phyloP scores from a whole-genome alignment of 2,329 filamentous ascomycete species.

The Exophiala phaeomuriformis region DNA sequence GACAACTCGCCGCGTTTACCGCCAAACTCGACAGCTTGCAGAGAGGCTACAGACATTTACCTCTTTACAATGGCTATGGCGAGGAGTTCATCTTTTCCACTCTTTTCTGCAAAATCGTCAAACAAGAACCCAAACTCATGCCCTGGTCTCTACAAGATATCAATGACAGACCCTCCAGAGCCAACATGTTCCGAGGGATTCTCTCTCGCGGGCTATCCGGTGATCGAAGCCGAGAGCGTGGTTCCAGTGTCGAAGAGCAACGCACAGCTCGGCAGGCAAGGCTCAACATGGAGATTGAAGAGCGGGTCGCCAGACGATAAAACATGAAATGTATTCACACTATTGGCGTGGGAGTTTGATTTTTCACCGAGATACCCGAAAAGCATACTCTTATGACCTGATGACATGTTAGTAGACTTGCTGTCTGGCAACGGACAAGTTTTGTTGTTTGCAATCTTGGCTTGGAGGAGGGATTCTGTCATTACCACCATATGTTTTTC shows the following conservation, averaged over 20 bases:
- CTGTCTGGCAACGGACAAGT: conserved; percentile 25
- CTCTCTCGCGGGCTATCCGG: conserved; percentile 21
- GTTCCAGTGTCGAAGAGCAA: conserved; percentile 17
- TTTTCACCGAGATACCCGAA: conserved; percentile 23
- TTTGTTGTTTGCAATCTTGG: conserved; percentile 7
- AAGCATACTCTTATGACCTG: conserved; percentile 22
- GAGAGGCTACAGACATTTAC: conserved; percentile 86
- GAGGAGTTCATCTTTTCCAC: conserved; percentile 94
- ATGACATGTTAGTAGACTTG: conserved; percentile 21
- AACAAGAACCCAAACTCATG: conserved; percentile 43
- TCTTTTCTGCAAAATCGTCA: conserved; percentile 80
- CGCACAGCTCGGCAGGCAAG: conserved; percentile 13
- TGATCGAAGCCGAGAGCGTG: conserved; percentile 24
- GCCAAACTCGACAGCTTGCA: conserved; percentile 85
- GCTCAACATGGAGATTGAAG: conserved; percentile 22
- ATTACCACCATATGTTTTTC: conserved; percentile 1
- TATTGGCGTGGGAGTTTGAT: conserved; percentile 18
- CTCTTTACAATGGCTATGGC: conserved; percentile 77
- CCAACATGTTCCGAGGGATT: conserved; percentile 21
- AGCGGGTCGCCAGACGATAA: conserved; percentile 15
- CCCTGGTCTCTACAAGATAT: conserved; percentile 21
- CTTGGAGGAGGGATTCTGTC: conserved; percentile 6
- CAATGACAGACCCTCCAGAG: conserved; percentile 14
- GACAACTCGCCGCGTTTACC: conserved; percentile 76
- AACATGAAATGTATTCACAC: conserved; percentile 17